Base-by-base conservation (phyloP, 768 basidiomycete species). In the Suillus fuscotomentosus region DNA sequence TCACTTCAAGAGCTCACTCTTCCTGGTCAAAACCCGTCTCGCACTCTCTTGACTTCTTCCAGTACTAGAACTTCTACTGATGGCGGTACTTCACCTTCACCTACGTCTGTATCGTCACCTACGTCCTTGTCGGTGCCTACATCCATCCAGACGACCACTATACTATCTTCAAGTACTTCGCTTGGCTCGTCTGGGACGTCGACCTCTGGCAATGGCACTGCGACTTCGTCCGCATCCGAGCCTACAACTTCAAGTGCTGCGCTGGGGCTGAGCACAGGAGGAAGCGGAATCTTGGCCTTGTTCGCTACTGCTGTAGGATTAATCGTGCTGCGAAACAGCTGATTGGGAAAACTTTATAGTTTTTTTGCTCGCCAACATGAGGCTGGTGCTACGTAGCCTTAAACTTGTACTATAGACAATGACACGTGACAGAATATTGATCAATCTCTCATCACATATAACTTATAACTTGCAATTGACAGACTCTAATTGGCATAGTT, bases 11-110 rank as follows among this genome's bases (percentile, higher is more conserved):
- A 65, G 38, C n/a, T 71, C 38, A 70, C 66, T n/a, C 31, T 76
- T 0, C 75, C 75, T 0, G 75, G 75, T 9, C 74, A 76, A 66
- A 64, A 64, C 31, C 60, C 63, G 3, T 61, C 68, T 11, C 69
- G 63, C 48, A 51, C 62, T 13, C 63, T 64, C 62, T 34, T 63
- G 41, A 47, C 63, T n/a, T 42, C 60, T n/a, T 13, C 17, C 39
- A 6, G 0, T 13, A 36, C 3, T 24, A 5, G 38, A n/a, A 54
- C 24, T 45, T 38, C 34, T 4, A 24, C 24, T 6, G 10, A 27
- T 51, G 15, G 8, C 1, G 15, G 50, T 27, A 27, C 50, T 50
- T 17, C 15, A 51, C 14, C 24, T 24, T 17, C 20, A 9, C 20
- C 20, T 20, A 43, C 42, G 5, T 17, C 15, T 8, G 10, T 24